Conservation (phyloP, 495 filamentous ascomycete genomes). For the Trichoderma reesei region DNA sequence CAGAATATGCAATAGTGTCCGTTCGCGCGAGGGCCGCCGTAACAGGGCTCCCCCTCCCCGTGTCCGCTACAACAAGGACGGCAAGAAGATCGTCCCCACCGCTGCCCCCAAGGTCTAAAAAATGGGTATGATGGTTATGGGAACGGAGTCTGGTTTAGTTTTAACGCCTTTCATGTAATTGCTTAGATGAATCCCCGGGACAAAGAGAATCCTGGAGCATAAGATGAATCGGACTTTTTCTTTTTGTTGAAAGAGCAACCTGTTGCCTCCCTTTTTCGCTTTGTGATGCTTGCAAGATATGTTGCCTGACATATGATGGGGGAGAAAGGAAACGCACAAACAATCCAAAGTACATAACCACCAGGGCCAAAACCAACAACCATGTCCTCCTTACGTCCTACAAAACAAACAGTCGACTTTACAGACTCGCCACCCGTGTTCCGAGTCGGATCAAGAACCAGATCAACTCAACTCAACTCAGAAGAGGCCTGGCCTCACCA, state of each 20-base stretch:
- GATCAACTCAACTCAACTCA: background rate
- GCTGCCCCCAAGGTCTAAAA: constrained; percentile 41
- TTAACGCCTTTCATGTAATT: constrained; percentile 4
- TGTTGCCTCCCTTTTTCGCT: background rate
- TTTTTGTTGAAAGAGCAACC: background rate
- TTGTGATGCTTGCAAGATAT: background rate
- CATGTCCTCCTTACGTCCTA: background rate
- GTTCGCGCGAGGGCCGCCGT: constrained; percentile 90
- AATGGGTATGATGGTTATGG: constrained; percentile 9
- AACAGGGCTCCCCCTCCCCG: constrained; percentile 97
- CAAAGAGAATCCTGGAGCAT: background rate
- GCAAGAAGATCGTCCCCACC: constrained; percentile 98
- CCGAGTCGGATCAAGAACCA: background rate
- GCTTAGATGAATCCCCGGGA: constrained; percentile 5
- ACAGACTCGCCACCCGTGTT: background rate
- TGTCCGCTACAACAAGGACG: constrained; percentile 99
- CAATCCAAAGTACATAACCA: background rate
- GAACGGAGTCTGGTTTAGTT: constrained; percentile 1
- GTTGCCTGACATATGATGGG: background rate
- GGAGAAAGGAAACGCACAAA: background rate
- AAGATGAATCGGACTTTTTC: constrained; percentile 6
- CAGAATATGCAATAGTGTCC: constrained; percentile 58
- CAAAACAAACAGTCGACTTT: background rate
- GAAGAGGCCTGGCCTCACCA: constrained; percentile 1
- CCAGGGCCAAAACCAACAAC: background rate